Evolutionary conservation across 345 rosid species (phyloP).

Genomic region (Dipteronia sinensis): DNA sequence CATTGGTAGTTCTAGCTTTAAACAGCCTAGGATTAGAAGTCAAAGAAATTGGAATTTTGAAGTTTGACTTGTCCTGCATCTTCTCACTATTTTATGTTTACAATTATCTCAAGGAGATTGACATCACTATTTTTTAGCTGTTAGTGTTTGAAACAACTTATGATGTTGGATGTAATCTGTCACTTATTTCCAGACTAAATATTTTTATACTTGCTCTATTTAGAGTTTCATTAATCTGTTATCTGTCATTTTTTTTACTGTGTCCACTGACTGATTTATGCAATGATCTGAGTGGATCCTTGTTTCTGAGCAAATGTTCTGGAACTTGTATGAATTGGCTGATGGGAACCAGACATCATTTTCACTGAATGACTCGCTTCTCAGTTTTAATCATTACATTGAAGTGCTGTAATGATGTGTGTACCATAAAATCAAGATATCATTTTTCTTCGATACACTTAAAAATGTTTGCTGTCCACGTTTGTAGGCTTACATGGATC

Average conservation of each 20-base stretch:
- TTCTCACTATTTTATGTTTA: background rate
- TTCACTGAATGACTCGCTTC: background rate
- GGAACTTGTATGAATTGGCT: background rate
- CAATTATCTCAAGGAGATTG: background rate
- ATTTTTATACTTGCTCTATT: background rate
- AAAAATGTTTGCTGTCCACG: conserved; percentile 1
- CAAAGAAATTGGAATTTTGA: background rate
- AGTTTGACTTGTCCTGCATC: background rate
- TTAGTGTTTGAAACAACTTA: conserved; percentile 2
- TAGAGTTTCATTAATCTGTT: background rate
- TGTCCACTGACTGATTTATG: background rate
- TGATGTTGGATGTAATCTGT: background rate
- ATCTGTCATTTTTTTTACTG: background rate
- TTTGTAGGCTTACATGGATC: conserved; percentile 70
- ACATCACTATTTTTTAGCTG: background rate
- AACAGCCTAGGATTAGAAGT: background rate
- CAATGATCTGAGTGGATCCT: conserved; percentile 3
- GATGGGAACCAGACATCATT: background rate
- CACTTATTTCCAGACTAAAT: background rate
- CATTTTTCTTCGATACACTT: conserved; percentile 6
- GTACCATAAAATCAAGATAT: background rate
- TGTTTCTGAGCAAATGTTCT: conserved; percentile 2
- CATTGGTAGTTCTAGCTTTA: background rate
- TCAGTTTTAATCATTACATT: background rate
- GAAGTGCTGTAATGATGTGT: conserved; percentile 7